These are phyloP conservation scores for Ceratobasidium sp. DNA, from an alignment of 1,284 basidiomycete genomes.

Conservation along the genomic window DNA sequence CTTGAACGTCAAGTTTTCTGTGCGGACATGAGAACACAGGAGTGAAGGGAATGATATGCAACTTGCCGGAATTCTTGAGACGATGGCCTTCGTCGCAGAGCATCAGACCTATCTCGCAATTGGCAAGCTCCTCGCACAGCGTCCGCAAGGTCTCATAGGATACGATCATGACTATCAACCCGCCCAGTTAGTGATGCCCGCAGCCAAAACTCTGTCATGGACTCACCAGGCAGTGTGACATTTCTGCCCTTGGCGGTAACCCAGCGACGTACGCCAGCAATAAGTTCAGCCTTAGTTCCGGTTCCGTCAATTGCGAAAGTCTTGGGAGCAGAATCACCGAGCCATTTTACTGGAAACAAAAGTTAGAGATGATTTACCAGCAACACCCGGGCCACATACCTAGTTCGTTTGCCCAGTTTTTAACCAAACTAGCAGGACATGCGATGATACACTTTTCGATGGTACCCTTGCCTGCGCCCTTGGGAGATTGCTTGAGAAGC, in stretches of 20 bases:
- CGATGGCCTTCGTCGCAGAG: constrained; percentile 98
- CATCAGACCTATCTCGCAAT: constrained; percentile 85
- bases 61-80: constrained; percentile 90
- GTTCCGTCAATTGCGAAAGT: constrained; percentile 90
- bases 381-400: constrained; percentile 54
- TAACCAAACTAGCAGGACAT: constrained; percentile 95
- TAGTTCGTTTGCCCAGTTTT: constrained; percentile 99
- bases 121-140: constrained; percentile 74
- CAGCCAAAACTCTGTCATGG: background rate
- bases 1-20: constrained; percentile 89
- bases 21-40: constrained; percentile 10
- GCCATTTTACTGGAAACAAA: constrained; percentile 78
- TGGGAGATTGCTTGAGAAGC: constrained; percentile 94
- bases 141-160: constrained; percentile 97
- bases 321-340: constrained; percentile 82
- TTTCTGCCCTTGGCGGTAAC: constrained; percentile 84
- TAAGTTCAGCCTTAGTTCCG: constrained; percentile 79
- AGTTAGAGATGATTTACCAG: background rate
- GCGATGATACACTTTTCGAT: constrained; percentile 99
- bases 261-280: constrained; percentile 84
- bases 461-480: constrained; percentile 74
- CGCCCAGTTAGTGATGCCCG: background rate
- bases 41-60: background rate
- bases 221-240: constrained; percentile 84
- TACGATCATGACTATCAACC: constrained; percentile 90